Evolutionary conservation across 2,329 filamentous ascomycete genomes (phyloP), one percentile per base, ranked within the genome.

Genomic region (Fusarium zealandicum): DNA sequence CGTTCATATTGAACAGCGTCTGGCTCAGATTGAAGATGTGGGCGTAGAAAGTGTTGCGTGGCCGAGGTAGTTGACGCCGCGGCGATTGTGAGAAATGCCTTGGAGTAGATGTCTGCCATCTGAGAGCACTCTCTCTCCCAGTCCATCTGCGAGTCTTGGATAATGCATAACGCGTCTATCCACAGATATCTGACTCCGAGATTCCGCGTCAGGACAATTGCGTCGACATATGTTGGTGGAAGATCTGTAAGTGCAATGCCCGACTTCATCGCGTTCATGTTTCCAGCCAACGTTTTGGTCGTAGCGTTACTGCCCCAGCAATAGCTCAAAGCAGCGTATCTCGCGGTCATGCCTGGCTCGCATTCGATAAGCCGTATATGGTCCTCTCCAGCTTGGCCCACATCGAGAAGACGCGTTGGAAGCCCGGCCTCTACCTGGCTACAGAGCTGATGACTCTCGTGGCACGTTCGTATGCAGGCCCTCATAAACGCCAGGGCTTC

Each of bases 101-200:
- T 54, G 11, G 59, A 28, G 30, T 65, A 65, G 11, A 54, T 51
- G 11, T 54, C 57, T 1, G 47, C 45, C 63, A 65, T 65, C 6
- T 9, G 45, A 1, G 57, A 35, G 1, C 56, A 61, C 31, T 65
- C 63, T 8, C 5, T 58, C 27, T 65, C 50, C 61, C 61, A 64
- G 9, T 64, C 61, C 2, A 5, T 12, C 6, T 42, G n/a, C 0
- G 50, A 58, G 13, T 59, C 48, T 17, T 64, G 61, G 1, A 64
- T 47, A 11, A 64, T 64, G n/a, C 61, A 64, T 1, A 64, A 17
- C 5, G 54, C 55, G 25, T 64, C 61, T 18, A 64, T 57, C 60
- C 61, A 64, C 5, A 64, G 35, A 25, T 61, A 64, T 6, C 31
- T 22, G 6, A 57, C 17, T 5, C 49, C 57, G 1, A 61, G 33